phyloP scores from a whole-genome alignment of 352 stramenopile genomes.

The Phytopythium helicoides region DNA sequence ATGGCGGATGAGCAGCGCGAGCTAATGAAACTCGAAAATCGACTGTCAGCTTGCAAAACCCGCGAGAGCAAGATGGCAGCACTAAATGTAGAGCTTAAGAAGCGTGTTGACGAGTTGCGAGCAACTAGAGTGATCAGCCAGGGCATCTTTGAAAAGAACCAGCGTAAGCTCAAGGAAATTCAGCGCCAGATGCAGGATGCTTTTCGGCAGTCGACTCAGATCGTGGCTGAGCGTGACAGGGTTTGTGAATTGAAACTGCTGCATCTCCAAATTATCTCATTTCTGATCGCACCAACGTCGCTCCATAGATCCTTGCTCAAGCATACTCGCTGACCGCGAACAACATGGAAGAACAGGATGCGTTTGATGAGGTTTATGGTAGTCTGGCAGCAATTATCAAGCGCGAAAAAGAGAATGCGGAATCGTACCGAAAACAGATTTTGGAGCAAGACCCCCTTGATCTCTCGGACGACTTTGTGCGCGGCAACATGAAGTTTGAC shows the following conservation, averaged over 20 bases:
- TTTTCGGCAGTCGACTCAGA: slow-evolving; percentile 64
- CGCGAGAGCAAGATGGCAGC: slow-evolving; percentile 76
- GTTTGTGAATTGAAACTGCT: slow-evolving; percentile 20
- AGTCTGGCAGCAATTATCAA: slow-evolving; percentile 70
- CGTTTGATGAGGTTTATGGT: slow-evolving; percentile 72
- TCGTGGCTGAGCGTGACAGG: slow-evolving; percentile 69
- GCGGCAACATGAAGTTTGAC: slow-evolving; percentile 73
- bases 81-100: slow-evolving; percentile 48
- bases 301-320: slow-evolving; percentile 51
- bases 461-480: slow-evolving; percentile 63
- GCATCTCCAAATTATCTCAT: background rate
- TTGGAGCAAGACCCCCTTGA: slow-evolving; percentile 71
- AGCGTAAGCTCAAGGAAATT: slow-evolving; percentile 67
- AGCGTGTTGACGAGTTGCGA: slow-evolving; percentile 60
- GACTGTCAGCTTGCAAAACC: slow-evolving; percentile 64
- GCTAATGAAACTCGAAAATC: slow-evolving; percentile 78
- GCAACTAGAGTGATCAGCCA: slow-evolving; percentile 64
- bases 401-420: slow-evolving; percentile 69
- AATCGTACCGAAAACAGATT: slow-evolving; percentile 77
- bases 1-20: slow-evolving; percentile 76
- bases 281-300: background rate
- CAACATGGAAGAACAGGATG: slow-evolving; percentile 77
- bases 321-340: slow-evolving; percentile 59
- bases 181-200: slow-evolving; percentile 76
- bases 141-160: slow-evolving; percentile 79